phyloP scores from a whole-genome alignment of 495 filamentous ascomycete genomes.

The Aspergillus kassunensis region DNA sequence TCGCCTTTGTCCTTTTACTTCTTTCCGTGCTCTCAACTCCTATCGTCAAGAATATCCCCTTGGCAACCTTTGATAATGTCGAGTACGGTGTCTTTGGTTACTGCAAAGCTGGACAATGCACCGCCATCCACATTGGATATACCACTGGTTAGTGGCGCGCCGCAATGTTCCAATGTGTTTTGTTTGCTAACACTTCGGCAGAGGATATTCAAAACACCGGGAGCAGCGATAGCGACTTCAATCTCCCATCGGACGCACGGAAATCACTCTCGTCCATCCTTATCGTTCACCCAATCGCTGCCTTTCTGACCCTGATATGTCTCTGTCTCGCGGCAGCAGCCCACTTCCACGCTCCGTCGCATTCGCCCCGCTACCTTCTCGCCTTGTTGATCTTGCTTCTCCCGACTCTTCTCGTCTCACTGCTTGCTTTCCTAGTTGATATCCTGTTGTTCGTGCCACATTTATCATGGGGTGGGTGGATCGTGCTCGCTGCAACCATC shows the following conservation, averaged over 20 bases:
- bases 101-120: slow-evolving; percentile 64
- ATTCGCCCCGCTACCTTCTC: slow-evolving; percentile 86
- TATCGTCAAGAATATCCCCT: slow-evolving; percentile 77
- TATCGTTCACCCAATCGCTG: slow-evolving; percentile 88
- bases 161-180: slow-evolving; percentile 12
- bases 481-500: slow-evolving; percentile 88
- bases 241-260: slow-evolving; percentile 68
- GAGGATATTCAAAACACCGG: slow-evolving; percentile 41
- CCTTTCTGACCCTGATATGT: slow-evolving; percentile 79
- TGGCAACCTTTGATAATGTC: slow-evolving; percentile 70
- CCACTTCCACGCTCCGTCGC: slow-evolving; percentile 87
- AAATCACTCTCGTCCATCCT: slow-evolving; percentile 86
- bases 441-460: slow-evolving; percentile 96
- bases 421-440: slow-evolving; percentile 89
- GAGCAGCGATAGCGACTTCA: slow-evolving; percentile 52
- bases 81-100: slow-evolving; percentile 94
- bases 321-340: slow-evolving; percentile 73
- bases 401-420: slow-evolving; percentile 75
- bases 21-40: slow-evolving; percentile 91
- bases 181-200: slow-evolving; percentile 19
- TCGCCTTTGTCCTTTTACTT: slow-evolving; percentile 79
- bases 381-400: slow-evolving; percentile 79
- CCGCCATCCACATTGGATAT: slow-evolving; percentile 78
- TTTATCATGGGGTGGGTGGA: slow-evolving; percentile 88
- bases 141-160: slow-evolving; percentile 62